Percentiles rank a stretch among this genome's conserved stretches.
Conservation (phyloP, 495 filamentous ascomycete genomes). For the Tuber magnatum region DNA sequence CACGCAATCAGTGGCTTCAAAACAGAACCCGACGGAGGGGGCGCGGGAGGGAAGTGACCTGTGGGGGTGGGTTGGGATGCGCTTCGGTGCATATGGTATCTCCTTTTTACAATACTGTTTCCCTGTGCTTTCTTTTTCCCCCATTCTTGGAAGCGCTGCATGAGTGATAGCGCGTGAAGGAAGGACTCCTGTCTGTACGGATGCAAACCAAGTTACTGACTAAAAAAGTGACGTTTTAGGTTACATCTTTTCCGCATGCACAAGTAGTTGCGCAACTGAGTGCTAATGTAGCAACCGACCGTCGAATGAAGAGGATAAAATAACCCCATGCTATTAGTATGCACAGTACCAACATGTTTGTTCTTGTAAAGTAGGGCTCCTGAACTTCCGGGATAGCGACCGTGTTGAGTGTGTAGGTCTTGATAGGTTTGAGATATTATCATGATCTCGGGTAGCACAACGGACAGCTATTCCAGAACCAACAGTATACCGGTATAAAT, state of each 20-base stretch:
- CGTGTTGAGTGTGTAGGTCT: neutral
- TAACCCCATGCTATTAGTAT: neutral
- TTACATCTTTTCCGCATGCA: neutral
- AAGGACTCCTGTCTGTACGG: neutral
- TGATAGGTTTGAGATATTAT: neutral
- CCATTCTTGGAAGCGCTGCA: neutral
- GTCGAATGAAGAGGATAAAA: neutral
- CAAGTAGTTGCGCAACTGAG: neutral
- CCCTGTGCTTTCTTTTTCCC: neutral
- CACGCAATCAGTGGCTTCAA: neutral
- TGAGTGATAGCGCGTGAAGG: neutral
- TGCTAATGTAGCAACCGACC: neutral
- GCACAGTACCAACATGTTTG: neutral
- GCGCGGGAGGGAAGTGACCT: neutral
- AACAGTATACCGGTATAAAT: neutral
- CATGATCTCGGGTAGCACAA: neutral
- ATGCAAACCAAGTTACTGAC: neutral
- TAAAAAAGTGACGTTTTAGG: neutral
- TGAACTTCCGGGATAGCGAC: neutral
- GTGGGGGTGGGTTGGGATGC: neutral
- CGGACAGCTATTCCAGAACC: neutral
- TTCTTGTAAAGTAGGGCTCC: neutral
- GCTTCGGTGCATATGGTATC: neutral
- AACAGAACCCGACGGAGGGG: neutral
- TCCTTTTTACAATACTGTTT: neutral